These are phyloP conservation scores for Suillus brevipes DNA, from an alignment of 768 basidiomycete genomes.

Conservation along the genomic window DNA sequence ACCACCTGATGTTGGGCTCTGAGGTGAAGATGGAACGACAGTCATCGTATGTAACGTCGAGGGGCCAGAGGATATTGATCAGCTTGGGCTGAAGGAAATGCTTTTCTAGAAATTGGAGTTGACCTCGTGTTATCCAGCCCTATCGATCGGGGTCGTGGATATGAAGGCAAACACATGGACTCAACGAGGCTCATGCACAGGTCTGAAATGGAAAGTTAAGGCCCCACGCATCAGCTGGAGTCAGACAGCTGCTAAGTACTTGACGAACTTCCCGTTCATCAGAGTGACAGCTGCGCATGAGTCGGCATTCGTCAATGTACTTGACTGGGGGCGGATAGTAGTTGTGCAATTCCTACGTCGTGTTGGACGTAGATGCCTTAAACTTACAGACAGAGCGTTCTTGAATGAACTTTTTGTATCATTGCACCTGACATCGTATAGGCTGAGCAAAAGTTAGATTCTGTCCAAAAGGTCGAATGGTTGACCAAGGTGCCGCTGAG, in stretches of 20 bases:
- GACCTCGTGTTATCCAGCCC: slow-evolving; percentile 35
- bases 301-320: background rate
- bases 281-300: background rate
- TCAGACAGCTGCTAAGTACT: background rate
- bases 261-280: background rate
- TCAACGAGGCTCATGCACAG: slow-evolving; percentile 14
- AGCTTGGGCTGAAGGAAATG: slow-evolving; percentile 12
- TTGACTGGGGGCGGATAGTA: background rate
- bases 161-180: slow-evolving; percentile 26
- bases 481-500: background rate
- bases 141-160: slow-evolving; percentile 28
- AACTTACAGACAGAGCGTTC: background rate
- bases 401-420: background rate
- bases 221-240: background rate
- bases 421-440: background rate
- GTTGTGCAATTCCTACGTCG: background rate
- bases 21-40: slow-evolving; percentile 15
- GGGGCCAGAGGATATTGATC: slow-evolving; percentile 14
- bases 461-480: background rate
- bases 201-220: slow-evolving; percentile 1
- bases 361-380: background rate
- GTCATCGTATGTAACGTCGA: slow-evolving; percentile 25
- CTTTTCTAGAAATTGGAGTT: slow-evolving; percentile 28
- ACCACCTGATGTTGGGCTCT: slow-evolving; percentile 22
- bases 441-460: background rate